Base-by-base conservation (phyloP, 2,329 filamentous ascomycete genomes). In the Pseudogymnoascus sp. region DNA sequence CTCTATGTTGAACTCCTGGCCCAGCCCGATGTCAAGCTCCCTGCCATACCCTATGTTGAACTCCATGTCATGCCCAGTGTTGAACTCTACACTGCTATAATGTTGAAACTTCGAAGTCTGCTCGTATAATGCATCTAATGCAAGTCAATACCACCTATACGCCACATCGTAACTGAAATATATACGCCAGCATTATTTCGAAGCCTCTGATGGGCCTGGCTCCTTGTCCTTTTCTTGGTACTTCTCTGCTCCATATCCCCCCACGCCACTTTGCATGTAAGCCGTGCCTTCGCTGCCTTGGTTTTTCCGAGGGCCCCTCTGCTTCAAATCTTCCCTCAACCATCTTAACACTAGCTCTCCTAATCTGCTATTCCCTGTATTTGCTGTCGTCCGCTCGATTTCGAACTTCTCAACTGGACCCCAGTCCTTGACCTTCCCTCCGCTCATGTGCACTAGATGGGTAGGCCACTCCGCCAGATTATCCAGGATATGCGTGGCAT, bases 401-500 rank as follows among this genome's bases (percentile, higher is more conserved):
- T 83, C 78, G 77, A 94, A 92, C 35, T 80, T 77, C 62, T 87
- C 85, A 49, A 93, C 85, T 37, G 79, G 77, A 1, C 92, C 93
- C 87, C 88, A 95, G 75, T 95, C 90, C 79, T 91, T 92, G 66
- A 97, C 88, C 65, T 82, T 85, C 29, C 94, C 94, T 55, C 96
- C 75, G 72, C 92, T 88, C 93, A 99, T 97, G 74, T 97, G 93
- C 59, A 96, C 92, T 38, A 99, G 80, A 76, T 99, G 92, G 0
- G 90, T 96, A 6, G 94, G 94, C 94, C 94, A 99, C 19, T 88
- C 87, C 0, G 92, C 92, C 60, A 99, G 78, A 74, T 97, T 97
- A 73, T 99, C 94, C 68, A 99, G 78, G 66, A 99, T 97, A 75
- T 99, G 94, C 12, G 94, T 99, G 6, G 94, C 94, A 74, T 99